These are phyloP conservation scores for Penicillium sp. DNA, from an alignment of 2,329 filamentous ascomycete genomes.

Conservation along the genomic window DNA sequence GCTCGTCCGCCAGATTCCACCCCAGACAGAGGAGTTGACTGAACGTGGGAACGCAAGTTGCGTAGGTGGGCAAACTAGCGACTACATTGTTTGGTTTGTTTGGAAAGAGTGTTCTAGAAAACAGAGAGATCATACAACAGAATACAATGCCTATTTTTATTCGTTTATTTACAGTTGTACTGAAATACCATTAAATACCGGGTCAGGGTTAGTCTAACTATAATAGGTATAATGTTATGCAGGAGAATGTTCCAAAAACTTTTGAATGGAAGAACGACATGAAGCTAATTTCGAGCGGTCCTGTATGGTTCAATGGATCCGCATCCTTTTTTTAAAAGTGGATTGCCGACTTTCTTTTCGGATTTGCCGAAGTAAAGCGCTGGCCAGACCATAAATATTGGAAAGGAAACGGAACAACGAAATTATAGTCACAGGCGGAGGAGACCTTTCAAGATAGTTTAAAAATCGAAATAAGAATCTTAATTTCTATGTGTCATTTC, in stretches of 20 bases:
- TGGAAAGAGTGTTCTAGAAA: conserved; percentile 2
- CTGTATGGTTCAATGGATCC: no score
- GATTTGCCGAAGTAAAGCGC: no score
- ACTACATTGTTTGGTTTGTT: conserved; percentile 3
- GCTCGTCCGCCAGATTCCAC: no score
- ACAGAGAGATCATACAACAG: not conserved
- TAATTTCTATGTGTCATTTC: no score
- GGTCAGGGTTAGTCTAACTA: not conserved
- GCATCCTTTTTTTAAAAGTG: no score
- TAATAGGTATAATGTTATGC: not conserved
- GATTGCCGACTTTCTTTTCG: no score
- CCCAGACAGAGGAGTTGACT: not conserved
- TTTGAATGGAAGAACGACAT: not conserved
- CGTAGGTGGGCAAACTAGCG: not conserved
- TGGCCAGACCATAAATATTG: no score
- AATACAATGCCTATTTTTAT: conserved; percentile 11
- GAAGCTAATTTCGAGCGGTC: not conserved
- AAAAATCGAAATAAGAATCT: no score
- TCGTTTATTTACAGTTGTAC: conserved; percentile 8
- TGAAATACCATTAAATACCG: not conserved
- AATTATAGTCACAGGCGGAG: no score
- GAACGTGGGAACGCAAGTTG: conserved; percentile 1
- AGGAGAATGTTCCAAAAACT: not conserved
- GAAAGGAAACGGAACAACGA: no score
- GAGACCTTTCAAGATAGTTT: no score